phyloP scores from a whole-genome alignment of 495 filamentous ascomycete species.

The Aspergillus bridgeri region DNA sequence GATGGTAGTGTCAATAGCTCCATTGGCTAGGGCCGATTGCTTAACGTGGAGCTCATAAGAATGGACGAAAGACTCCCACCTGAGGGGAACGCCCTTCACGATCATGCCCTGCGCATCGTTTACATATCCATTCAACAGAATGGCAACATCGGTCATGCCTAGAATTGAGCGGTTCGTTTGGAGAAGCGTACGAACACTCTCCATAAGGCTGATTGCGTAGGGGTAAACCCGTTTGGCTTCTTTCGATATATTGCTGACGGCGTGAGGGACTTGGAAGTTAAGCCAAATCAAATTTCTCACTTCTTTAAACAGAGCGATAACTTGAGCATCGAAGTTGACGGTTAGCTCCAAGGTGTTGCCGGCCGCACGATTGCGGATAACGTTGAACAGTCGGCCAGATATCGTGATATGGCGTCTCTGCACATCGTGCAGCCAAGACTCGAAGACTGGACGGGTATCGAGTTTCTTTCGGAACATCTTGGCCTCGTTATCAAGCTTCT shows the following conservation, averaged over 20 bases:
- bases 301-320: constrained; percentile 97
- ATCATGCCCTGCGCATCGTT: constrained; percentile 81
- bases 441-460: constrained; percentile 87
- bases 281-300: constrained; percentile 95
- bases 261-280: constrained; percentile 86
- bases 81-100: constrained; percentile 77
- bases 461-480: constrained; percentile 92
- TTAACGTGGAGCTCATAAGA: constrained; percentile 90
- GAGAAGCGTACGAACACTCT: constrained; percentile 83
- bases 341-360: constrained; percentile 81
- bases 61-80: constrained; percentile 97
- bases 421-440: constrained; percentile 91
- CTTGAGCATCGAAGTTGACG: constrained; percentile 95
- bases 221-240: constrained; percentile 97
- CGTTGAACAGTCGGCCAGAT: constrained; percentile 84
- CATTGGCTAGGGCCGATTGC: constrained; percentile 57
- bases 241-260: constrained; percentile 91
- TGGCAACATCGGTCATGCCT: constrained; percentile 78
- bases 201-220: constrained; percentile 96
- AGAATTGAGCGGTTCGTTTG: constrained; percentile 81
- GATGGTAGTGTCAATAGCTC: constrained; percentile 55
- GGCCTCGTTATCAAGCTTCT: constrained; percentile 86
- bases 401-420: constrained; percentile 83
- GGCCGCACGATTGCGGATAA: constrained; percentile 78
- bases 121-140: constrained; percentile 84